Base-by-base conservation (phyloP, 352 stramenopile species). In the Globisporangium megalacanthum region DNA sequence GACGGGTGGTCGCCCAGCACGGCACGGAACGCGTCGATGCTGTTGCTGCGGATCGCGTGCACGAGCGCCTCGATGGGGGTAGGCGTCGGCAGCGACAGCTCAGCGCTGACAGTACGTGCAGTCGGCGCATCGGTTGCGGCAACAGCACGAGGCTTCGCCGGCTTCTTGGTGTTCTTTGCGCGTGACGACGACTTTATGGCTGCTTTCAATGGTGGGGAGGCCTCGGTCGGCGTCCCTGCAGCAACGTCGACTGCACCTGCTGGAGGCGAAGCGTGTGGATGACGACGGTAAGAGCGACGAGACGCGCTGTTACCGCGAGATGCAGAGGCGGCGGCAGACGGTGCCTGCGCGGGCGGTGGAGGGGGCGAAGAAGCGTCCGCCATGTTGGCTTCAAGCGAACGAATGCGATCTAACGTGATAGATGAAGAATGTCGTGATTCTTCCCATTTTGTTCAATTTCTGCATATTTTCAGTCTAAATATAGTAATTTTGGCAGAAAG, bases 1-100 rank as follows among this genome's bases (percentile, higher is more conserved):
- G 58, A 31, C 2, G 58, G 33, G 35, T 56, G 57, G 25, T 41
- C 22, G 7, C 35, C 37, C n/a, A 65, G 41, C 10, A 60, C 25
- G 6, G 36, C 52, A 22, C 46, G 52, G 39, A 65, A 65, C 0
- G 52, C 47, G n/a, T 58, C 36, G 22, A 56, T 25, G n/a, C 54
- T 49, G n/a, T 47, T 22, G n/a, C 1, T 22, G 35, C 58, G 58
- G 49, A 65, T 60, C 53, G 58, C 58, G 35, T 47, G 17, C 44
- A 65, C 46, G n/a, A 65, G 48, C 46, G 47, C 20, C 49, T 65
- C 58, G 4, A 65, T 36, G 0, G 52, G 58, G n/a, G 58, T 60
- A 15, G 31, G 58, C 4, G 51, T 42, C 25, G 35, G 17, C 8
- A 20, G 31, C 6, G 42, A 17, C 31, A 29, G 25, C 33, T 50